Conservation (phyloP, 805 yeast species). For the Wickerhamiella kazuoi region DNA sequence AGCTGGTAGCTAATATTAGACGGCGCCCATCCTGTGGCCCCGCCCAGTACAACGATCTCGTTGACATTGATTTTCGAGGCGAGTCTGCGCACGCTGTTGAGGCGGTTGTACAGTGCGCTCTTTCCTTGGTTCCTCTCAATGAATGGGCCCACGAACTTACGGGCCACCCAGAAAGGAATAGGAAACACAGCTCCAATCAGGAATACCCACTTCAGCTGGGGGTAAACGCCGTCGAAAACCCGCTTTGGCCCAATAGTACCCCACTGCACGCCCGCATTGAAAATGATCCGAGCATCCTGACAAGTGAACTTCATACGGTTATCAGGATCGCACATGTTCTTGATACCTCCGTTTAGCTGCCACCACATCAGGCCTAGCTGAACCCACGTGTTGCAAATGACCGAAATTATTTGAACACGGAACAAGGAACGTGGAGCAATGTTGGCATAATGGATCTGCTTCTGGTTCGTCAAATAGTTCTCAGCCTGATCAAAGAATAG, state of each 20-base stretch:
- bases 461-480: conserved; percentile 35
- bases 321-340: conserved; percentile 22
- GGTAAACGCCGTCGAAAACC: conserved; percentile 34
- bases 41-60: conserved; percentile 30
- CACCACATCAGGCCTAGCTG: conserved; percentile 19
- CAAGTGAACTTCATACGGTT: conserved; percentile 29
- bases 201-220: conserved; percentile 45
- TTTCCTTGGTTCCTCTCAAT: background rate
- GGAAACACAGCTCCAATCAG: conserved; percentile 31
- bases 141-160: background rate
- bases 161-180: conserved; percentile 8
- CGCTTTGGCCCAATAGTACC: conserved; percentile 44
- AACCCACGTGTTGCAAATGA: conserved; percentile 15
- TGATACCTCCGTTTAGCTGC: conserved; percentile 21
- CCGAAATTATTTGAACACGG: conserved; percentile 26
- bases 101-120: background rate
- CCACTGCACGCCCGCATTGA: conserved; percentile 36
- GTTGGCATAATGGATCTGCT: conserved; percentile 39
- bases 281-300: conserved; percentile 25
- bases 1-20: conserved; percentile 13
- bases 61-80: conserved; percentile 26
- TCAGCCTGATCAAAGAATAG: conserved; percentile 50
- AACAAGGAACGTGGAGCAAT: conserved; percentile 43
- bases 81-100: conserved; percentile 15
- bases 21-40: conserved; percentile 24